A percentile compares a stretch with the other conserved stretches of the same genome.
Conservation (phyloP, 805 yeast species). For the Metschnikowia dekortorum region DNA sequence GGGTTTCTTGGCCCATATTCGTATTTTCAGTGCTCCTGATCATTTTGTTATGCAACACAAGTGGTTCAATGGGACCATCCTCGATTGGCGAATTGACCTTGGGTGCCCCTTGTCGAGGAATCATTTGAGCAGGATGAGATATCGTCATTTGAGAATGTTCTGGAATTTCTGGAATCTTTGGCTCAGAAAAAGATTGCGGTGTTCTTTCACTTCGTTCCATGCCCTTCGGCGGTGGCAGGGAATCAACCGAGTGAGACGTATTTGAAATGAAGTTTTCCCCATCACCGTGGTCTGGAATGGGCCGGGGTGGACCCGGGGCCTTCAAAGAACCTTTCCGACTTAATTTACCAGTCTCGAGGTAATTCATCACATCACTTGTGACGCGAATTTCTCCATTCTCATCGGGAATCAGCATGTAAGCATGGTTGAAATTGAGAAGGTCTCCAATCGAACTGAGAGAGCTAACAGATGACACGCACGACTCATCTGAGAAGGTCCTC, state of each 20-base stretch:
- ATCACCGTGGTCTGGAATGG: background rate
- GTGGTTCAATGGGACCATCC: background rate
- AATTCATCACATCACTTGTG: constrained; percentile 9
- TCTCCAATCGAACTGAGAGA: constrained; percentile 35
- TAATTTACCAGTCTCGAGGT: constrained; percentile 1
- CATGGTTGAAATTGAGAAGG: constrained; percentile 11
- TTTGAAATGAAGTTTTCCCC: background rate
- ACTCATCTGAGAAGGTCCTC: constrained; percentile 34
- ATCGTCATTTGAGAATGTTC: background rate
- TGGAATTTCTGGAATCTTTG: background rate
- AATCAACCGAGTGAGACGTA: background rate
- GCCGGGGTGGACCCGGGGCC: background rate
- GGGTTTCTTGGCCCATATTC: background rate
- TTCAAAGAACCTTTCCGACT: constrained; percentile 3
- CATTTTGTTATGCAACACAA: background rate
- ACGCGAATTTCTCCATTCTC: constrained; percentile 9
- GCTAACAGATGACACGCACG: constrained; percentile 35
- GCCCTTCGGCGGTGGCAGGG: background rate
- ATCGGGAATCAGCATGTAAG: constrained; percentile 14
- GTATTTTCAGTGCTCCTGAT: background rate
- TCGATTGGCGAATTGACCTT: background rate
- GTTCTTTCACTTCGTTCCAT: background rate
- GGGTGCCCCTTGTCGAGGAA: background rate
- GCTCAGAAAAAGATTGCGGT: background rate
- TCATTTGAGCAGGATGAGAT: background rate